Conservation (phyloP, 2,329 filamentous ascomycete genomes). For the Alternaria gaisen region DNA sequence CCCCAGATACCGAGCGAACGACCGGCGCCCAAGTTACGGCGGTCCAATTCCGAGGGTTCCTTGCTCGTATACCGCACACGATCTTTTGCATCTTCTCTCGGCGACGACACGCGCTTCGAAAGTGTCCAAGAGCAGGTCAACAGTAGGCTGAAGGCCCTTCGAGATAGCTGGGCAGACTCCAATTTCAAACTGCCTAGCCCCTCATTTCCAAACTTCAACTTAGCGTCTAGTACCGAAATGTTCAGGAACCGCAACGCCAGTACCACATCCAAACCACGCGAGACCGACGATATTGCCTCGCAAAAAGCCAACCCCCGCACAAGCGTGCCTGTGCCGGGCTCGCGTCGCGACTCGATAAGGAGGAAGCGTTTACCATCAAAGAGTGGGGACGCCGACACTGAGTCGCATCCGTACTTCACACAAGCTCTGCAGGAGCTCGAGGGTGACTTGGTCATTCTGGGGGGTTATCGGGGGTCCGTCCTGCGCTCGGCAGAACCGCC, state of each 20-base stretch:
- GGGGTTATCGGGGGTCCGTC: constrained; percentile 91
- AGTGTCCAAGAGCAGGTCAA: constrained; percentile 87
- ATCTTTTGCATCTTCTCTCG: constrained; percentile 82
- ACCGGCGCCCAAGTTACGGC: constrained; percentile 57
- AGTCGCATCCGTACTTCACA: constrained; percentile 61
- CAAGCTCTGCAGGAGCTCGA: constrained; percentile 73
- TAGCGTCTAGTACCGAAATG: constrained; percentile 44
- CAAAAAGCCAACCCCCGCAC: constrained; percentile 30
- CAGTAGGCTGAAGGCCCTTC: constrained; percentile 86
- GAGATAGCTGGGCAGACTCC: constrained; percentile 85
- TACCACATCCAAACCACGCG: constrained; percentile 21
- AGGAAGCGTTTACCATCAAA: constrained; percentile 23
- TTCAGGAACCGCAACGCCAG: constrained; percentile 32
- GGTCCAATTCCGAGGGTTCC: constrained; percentile 79
- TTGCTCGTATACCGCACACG: constrained; percentile 75
- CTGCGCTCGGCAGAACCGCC: constrained; percentile 82
- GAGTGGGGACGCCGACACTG: constrained; percentile 32
- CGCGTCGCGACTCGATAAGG: constrained; percentile 24
- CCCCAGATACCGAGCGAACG: constrained; percentile 23
- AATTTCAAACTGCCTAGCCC: constrained; percentile 70
- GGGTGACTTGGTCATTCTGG: constrained; percentile 87
- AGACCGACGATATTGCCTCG: constrained; percentile 19
- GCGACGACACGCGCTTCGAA: constrained; percentile 82
- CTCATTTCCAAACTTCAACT: constrained; percentile 63
- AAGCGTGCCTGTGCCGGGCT: constrained; percentile 22